phyloP scores from a whole-genome alignment of 768 basidiomycete species.

The Exidia glandulosa region DNA sequence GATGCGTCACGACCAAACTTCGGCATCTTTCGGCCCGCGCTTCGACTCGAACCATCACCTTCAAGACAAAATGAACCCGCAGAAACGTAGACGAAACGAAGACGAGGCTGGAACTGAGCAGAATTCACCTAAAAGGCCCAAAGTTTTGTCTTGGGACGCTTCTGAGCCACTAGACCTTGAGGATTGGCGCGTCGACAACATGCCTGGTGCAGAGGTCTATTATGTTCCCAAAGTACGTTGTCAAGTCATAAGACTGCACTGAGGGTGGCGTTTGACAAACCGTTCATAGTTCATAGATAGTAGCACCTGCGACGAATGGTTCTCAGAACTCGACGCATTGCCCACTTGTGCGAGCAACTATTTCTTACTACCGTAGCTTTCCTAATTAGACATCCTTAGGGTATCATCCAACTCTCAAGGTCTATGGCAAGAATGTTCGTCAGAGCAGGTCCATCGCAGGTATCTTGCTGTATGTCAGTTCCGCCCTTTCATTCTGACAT shows the following conservation, averaged over 20 bases:
- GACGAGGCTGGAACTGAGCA: no score
- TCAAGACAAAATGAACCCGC: no score
- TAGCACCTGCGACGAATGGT: constrained; percentile 19
- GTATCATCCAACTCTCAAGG: constrained; percentile 28
- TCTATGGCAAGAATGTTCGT: constrained; percentile 27
- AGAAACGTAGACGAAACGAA: no score
- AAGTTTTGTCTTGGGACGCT: no score
- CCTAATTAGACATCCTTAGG: constrained; percentile 11
- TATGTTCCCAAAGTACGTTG: constrained; percentile 12
- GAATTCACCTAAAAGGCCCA: no score
- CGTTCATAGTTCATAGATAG: constrained; percentile 17
- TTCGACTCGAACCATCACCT: no score
- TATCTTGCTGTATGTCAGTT: not conserved
- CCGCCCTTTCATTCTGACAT: not conserved
- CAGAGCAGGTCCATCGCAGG: constrained; percentile 28
- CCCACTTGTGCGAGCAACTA: constrained; percentile 21
- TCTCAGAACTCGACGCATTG: constrained; percentile 19
- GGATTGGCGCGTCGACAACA: not conserved
- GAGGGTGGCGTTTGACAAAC: not conserved
- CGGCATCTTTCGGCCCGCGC: no score
- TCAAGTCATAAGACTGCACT: not conserved
- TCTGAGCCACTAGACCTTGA: not conserved
- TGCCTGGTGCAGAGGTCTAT: constrained; percentile 14
- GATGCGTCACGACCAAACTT: no score
- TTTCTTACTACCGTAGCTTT: not conserved